Conservation (phyloP, 176 grass and related monocot genomes). For the Eragrostis curvula region DNA sequence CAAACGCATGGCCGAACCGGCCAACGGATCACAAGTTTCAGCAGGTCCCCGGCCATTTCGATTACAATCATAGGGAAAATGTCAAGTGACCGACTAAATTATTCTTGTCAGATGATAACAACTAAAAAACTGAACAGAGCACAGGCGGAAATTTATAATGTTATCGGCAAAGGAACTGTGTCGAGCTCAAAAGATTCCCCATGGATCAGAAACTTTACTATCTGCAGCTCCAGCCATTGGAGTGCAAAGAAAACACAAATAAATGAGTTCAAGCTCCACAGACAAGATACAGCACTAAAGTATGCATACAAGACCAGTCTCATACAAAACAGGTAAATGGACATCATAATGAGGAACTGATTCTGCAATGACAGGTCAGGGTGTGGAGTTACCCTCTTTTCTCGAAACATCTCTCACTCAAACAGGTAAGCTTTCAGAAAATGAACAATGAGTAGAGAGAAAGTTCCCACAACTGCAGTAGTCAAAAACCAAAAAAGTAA, state of each 20-base stretch:
- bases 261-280: background rate
- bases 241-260: background rate
- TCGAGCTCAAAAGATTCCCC: background rate
- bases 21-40: background rate
- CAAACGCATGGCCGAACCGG: background rate
- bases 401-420: conserved; percentile 4
- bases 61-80: background rate
- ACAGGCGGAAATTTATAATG: background rate
- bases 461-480: conserved; percentile 11
- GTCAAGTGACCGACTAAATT: background rate
- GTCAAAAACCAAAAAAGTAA: background rate
- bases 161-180: background rate
- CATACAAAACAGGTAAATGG: background rate
- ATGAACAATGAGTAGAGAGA: background rate
- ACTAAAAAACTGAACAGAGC: background rate
- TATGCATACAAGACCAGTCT: background rate
- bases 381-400: conserved; percentile 4
- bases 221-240: background rate
- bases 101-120: background rate
- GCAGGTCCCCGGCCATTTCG: background rate
- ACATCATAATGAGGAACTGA: conserved; percentile 44
- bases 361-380: conserved; percentile 29
- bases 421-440: background rate
- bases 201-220: background rate
- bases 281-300: background rate